A percentile compares a stretch with the other conserved stretches of the same genome.
phyloP scores from a whole-genome alignment of 345 rosid genomes.

The Gossypium raimondii region DNA sequence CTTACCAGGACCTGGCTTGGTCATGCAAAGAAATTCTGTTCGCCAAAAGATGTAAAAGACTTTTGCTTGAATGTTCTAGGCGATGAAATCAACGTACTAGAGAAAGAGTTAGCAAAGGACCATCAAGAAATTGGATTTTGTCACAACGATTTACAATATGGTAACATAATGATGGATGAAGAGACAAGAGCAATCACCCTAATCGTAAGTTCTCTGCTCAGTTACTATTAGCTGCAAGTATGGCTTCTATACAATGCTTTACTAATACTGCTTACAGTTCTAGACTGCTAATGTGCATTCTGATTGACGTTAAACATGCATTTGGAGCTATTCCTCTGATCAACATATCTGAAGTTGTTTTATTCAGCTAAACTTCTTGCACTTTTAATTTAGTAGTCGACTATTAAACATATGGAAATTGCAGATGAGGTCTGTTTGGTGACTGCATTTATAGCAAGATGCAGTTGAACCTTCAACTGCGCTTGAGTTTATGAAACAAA shows the following conservation, averaged over 20 bases:
- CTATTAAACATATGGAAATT: not conserved
- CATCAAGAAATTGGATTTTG: slow-evolving; percentile 66
- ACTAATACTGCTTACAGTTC: not conserved
- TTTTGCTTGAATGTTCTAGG: slow-evolving; percentile 49
- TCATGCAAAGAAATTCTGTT: slow-evolving; percentile 53
- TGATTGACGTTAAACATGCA: not conserved
- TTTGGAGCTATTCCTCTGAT: not conserved
- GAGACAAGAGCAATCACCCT: slow-evolving; percentile 59
- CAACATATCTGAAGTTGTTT: not conserved
- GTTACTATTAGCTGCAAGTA: not conserved
- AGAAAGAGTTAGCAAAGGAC: slow-evolving; percentile 43
- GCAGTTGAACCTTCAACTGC: slow-evolving; percentile 9
- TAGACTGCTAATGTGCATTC: not conserved
- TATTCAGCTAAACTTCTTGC: not conserved
- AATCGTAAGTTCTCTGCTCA: slow-evolving; percentile 45
- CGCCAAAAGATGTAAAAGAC: slow-evolving; percentile 40
- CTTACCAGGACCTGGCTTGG: slow-evolving; percentile 49
- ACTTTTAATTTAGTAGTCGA: not conserved
- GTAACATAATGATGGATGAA: slow-evolving; percentile 88
- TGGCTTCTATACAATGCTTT: not conserved
- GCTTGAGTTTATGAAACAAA: slow-evolving; percentile 11
- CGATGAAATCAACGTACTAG: slow-evolving; percentile 50
- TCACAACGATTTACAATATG: slow-evolving; percentile 89
- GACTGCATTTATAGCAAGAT: slow-evolving; percentile 9
- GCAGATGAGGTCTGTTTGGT: slow-evolving; percentile 13